Percentiles rank a stretch among this genome's conserved stretches.
Conservation (phyloP, 2,329 filamentous ascomycete species). For the Helotiales sp. region DNA sequence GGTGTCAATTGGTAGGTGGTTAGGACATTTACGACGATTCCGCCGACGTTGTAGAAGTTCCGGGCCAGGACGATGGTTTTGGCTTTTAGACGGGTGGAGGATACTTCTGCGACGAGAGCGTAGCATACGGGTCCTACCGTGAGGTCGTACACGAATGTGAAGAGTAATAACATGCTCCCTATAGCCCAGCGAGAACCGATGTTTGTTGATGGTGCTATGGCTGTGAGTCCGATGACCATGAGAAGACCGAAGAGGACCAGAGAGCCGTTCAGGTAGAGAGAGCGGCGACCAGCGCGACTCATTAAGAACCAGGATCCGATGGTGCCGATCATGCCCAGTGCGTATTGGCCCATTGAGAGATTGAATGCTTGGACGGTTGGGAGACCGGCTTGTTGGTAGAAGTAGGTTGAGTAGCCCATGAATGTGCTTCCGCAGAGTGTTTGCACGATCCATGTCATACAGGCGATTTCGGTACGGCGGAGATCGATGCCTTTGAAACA, state of each 20-base stretch:
- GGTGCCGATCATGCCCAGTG: slow-evolving; percentile 51
- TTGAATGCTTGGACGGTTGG: slow-evolving; percentile 49
- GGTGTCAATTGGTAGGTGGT: slow-evolving; percentile 67
- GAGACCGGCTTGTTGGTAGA: slow-evolving; percentile 57
- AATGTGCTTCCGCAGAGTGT: slow-evolving; percentile 63
- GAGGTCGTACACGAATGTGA: slow-evolving; percentile 42
- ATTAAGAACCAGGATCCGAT: slow-evolving; percentile 51
- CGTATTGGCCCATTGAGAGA: slow-evolving; percentile 49
- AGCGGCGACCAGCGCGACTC: slow-evolving; percentile 47
- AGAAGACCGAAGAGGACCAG: slow-evolving; percentile 42
- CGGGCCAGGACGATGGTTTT: slow-evolving; percentile 34
- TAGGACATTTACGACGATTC: slow-evolving; percentile 44
- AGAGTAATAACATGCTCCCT: slow-evolving; percentile 41
- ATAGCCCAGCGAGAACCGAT: slow-evolving; percentile 44
- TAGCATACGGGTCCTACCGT: slow-evolving; percentile 45
- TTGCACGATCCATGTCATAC: slow-evolving; percentile 61
- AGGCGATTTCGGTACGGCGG: slow-evolving; percentile 53
- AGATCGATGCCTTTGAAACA: slow-evolving; percentile 49
- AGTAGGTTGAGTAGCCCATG: slow-evolving; percentile 62
- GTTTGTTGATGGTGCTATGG: slow-evolving; percentile 41
- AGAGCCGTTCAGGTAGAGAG: slow-evolving; percentile 50
- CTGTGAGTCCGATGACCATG: slow-evolving; percentile 47
- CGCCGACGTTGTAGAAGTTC: slow-evolving; percentile 38
- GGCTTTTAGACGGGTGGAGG: slow-evolving; percentile 37
- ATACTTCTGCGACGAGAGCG: slow-evolving; percentile 42